phyloP scores from a whole-genome alignment of 352 stramenopile genomes.

The Phytophthora macrochlamydospora region DNA sequence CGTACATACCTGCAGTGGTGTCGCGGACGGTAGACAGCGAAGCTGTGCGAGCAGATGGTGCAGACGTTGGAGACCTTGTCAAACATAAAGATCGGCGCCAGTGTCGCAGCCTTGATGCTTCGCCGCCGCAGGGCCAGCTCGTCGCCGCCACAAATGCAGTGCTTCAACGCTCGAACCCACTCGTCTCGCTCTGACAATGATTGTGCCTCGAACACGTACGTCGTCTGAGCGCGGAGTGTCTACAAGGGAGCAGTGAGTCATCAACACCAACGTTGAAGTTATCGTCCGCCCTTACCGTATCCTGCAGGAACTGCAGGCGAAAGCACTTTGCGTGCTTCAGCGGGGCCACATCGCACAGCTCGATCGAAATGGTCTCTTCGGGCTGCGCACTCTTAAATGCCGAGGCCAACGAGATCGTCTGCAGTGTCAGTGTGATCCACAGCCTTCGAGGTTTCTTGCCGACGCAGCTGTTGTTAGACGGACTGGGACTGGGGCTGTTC shows the following conservation, averaged over 20 bases:
- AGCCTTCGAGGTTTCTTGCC: conserved; percentile 52
- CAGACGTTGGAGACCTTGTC: conserved; percentile 88
- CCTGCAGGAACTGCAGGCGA: conserved; percentile 50
- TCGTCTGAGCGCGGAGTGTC: conserved; percentile 41
- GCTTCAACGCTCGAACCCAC: conserved; percentile 78
- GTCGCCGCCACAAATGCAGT: conserved; percentile 71
- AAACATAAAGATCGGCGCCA: conserved; percentile 89
- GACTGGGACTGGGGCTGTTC: conserved; percentile 10
- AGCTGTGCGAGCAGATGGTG: conserved; percentile 83
- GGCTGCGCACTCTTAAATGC: conserved; percentile 72
- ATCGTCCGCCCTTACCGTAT: conserved; percentile 19
- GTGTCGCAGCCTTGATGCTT: conserved; percentile 72
- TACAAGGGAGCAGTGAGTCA: conserved; percentile 20
- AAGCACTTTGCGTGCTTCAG: conserved; percentile 64
- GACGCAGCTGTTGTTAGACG: conserved; percentile 18
- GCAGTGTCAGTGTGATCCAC: conserved; percentile 83
- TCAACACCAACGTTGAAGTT: conserved; percentile 18
- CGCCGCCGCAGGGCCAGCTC: conserved; percentile 64
- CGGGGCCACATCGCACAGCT: conserved; percentile 55
- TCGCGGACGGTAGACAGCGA: conserved; percentile 81
- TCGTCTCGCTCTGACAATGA: conserved; percentile 70
- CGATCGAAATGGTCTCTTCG: conserved; percentile 70
- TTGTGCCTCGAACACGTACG: conserved; percentile 74
- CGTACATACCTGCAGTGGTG: conserved; percentile 76
- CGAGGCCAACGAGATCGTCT: conserved; percentile 66